Conservation (phyloP, 2,329 filamentous ascomycete species). For the Exophiala sp. region DNA sequence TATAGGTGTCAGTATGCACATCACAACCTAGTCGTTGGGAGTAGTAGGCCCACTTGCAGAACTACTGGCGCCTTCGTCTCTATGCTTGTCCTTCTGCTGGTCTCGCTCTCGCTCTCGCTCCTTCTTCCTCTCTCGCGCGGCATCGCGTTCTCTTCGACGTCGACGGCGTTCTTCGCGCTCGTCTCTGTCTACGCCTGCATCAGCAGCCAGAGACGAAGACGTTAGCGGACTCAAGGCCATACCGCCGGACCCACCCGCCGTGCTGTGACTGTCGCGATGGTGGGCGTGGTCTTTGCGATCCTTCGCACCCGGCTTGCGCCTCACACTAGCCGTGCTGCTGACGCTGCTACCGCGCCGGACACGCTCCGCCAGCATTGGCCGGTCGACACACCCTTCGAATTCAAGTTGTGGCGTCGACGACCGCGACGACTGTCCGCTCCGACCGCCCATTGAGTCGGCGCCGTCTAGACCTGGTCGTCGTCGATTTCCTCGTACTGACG, state of each 20-base stretch:
- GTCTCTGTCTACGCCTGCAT: conserved; percentile 14
- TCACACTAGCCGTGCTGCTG: conserved; percentile 22
- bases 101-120: not conserved
- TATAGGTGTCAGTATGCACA: too few relatives aligned
- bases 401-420: conserved; percentile 27
- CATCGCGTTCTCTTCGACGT: conserved; percentile 15
- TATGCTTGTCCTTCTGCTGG: not conserved
- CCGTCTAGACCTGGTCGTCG: conserved; percentile 10
- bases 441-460: conserved; percentile 24
- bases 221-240: conserved; percentile 22
- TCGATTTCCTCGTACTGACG: conserved; percentile 3
- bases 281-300: conserved; percentile 2
- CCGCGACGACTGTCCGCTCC: conserved; percentile 25
- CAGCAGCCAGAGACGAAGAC: not conserved
- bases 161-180: conserved; percentile 14
- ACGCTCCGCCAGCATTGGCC: conserved; percentile 14
- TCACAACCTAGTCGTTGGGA: not conserved
- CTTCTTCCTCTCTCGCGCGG: conserved; percentile 13
- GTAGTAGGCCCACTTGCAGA: not conserved
- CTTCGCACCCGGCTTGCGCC: conserved; percentile 14
- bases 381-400: conserved; percentile 16
- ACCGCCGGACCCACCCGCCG: not conserved
- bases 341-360: conserved; percentile 28
- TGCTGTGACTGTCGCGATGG: conserved; percentile 1
- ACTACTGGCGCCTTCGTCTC: not conserved